Conservation (phyloP, 768 basidiomycete species). For the Russula abietina region DNA sequence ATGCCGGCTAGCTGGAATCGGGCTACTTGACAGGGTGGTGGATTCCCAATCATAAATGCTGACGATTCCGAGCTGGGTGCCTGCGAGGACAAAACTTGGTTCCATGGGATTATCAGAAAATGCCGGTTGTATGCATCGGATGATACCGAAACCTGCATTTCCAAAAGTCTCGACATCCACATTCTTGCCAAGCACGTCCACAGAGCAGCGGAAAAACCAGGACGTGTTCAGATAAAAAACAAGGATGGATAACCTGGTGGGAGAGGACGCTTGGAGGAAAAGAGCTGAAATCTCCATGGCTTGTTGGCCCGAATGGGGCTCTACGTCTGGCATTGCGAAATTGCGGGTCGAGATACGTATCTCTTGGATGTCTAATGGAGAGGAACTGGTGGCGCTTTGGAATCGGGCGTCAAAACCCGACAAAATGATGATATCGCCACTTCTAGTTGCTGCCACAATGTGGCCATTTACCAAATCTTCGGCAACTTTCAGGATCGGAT, state of each 20-base stretch:
- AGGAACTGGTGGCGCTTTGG: slow-evolving; percentile 18
- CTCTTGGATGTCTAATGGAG: not conserved
- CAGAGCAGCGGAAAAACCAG: slow-evolving; percentile 46
- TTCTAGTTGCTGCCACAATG: slow-evolving; percentile 46
- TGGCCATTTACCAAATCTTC: slow-evolving; percentile 39
- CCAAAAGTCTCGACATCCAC: slow-evolving; percentile 44
- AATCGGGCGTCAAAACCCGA: slow-evolving; percentile 34
- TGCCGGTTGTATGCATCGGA: slow-evolving; percentile 47
- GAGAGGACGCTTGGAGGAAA: slow-evolving; percentile 9
- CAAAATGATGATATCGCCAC: slow-evolving; percentile 57
- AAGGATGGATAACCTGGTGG: slow-evolving; percentile 36
- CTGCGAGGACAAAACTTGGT: slow-evolving; percentile 50
- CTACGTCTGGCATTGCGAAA: not conserved
- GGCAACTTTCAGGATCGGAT: slow-evolving; percentile 48
- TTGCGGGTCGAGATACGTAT: slow-evolving; percentile 3
- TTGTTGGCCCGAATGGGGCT: not conserved
- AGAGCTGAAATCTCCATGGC: slow-evolving; percentile 2
- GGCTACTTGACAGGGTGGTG: slow-evolving; percentile 16
- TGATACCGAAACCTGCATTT: slow-evolving; percentile 43
- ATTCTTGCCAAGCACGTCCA: slow-evolving; percentile 32
- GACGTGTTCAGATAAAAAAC: slow-evolving; percentile 46
- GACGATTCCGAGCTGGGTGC: slow-evolving; percentile 61
- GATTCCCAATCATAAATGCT: slow-evolving; percentile 52
- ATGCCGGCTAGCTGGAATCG: slow-evolving; percentile 37
- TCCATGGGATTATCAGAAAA: slow-evolving; percentile 38